Evolutionary conservation across 2,329 filamentous ascomycete species (phyloP).

Genomic region (Aspergillus versicolor): DNA sequence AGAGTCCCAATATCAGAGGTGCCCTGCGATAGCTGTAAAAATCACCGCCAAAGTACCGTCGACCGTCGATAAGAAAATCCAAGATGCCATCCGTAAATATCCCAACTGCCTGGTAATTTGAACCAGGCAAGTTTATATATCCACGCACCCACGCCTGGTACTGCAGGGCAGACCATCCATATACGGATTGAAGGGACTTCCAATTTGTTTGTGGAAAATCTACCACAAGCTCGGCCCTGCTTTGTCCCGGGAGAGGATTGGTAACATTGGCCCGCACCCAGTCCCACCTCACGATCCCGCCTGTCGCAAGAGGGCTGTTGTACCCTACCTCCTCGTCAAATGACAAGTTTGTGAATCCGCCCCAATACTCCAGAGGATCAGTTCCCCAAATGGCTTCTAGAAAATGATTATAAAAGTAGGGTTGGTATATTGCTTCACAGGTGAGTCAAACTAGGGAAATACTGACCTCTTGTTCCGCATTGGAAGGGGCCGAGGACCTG

Average conservation of each 20-base stretch:
- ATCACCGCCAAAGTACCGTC: slow-evolving; percentile 58
- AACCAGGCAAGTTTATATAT: slow-evolving; percentile 40
- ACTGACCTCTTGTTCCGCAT: slow-evolving; percentile 58
- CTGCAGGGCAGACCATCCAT: slow-evolving; percentile 60
- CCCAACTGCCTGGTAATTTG: slow-evolving; percentile 33
- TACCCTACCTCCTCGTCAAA: slow-evolving; percentile 46
- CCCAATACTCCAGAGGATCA: slow-evolving; percentile 55
- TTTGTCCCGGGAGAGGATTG: slow-evolving; percentile 22
- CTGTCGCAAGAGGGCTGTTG: slow-evolving; percentile 50
- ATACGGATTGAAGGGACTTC: slow-evolving; percentile 52
- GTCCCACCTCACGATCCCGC: slow-evolving; percentile 54
- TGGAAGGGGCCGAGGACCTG: slow-evolving; percentile 58
- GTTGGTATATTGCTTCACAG: slow-evolving; percentile 3
- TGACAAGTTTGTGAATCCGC: slow-evolving; percentile 51
- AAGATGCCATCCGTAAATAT: slow-evolving; percentile 51
- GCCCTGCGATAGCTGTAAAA: slow-evolving; percentile 53
- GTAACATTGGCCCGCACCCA: slow-evolving; percentile 33
- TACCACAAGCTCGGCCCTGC: slow-evolving; percentile 44
- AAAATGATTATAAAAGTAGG: not conserved
- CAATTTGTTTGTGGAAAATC: slow-evolving; percentile 54
- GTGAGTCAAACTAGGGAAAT: not conserved
- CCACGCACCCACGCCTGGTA: slow-evolving; percentile 60
- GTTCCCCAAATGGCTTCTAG: slow-evolving; percentile 59
- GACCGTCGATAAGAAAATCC: slow-evolving; percentile 54
- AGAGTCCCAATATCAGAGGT: slow-evolving; percentile 51